Evolutionary conservation across 2,329 filamentous ascomycete genomes (phyloP).

Genomic region (Aspergillus jensenii): DNA sequence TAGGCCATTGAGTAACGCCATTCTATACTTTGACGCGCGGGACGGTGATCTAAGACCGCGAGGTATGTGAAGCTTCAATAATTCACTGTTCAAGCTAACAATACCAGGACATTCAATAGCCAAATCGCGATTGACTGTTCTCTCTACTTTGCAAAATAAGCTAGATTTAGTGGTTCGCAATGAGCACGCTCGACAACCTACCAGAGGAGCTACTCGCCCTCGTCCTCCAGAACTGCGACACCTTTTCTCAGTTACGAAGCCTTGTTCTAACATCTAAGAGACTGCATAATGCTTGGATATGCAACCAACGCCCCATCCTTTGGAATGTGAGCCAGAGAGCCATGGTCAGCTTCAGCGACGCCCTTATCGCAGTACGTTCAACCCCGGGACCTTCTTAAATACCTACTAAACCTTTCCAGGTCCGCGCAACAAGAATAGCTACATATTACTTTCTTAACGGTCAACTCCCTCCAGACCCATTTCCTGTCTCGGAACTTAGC

Average conservation of each 20-base stretch:
- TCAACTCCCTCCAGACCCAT: constrained; percentile 7
- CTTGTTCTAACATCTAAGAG: background rate
- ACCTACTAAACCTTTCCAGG: background rate
- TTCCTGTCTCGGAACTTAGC: background rate
- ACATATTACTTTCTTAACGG: background rate
- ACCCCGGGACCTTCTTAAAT: background rate
- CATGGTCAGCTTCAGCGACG: background rate
- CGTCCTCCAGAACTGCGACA: background rate
- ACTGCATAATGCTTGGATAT: background rate
- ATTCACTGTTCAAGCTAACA: too few relatives aligned
- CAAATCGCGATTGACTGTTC: background rate
- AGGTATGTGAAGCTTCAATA: too few relatives aligned
- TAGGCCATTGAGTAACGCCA: too few relatives aligned
- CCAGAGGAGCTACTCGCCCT: constrained; percentile 4
- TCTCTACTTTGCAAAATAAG: background rate
- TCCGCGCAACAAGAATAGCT: constrained; percentile 3
- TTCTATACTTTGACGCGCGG: too few relatives aligned
- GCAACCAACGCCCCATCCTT: background rate
- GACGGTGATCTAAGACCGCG: too few relatives aligned
- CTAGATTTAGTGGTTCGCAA: background rate
- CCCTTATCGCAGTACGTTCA: constrained; percentile 5
- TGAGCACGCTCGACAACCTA: background rate
- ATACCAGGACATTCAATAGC: too few relatives aligned
- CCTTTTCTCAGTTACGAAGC: background rate
- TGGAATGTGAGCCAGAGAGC: constrained; percentile 2